Conservation (phyloP, 75 land plant species). For the Isoetes taiwanensis region DNA sequence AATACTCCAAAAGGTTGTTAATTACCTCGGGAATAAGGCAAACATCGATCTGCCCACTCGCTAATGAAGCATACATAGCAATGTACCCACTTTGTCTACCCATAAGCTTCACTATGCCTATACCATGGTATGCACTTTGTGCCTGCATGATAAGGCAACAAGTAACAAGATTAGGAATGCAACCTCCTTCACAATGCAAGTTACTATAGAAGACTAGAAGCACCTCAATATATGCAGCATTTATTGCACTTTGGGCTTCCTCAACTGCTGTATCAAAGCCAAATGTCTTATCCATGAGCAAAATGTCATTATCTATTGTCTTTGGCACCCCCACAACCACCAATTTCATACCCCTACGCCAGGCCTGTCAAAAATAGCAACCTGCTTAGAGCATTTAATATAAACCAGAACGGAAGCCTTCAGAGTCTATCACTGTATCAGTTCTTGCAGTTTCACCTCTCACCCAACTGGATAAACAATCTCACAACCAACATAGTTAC, state of each 20-base stretch:
- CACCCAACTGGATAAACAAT: too few species aligned
- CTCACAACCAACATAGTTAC: too few species aligned
- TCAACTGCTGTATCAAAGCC: conserved; percentile 4
- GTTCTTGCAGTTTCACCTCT: too few species aligned
- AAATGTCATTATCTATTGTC: conserved; percentile 2
- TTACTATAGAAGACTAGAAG: too few species aligned
- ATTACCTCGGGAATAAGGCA: conserved; percentile 99
- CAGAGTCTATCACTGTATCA: too few species aligned
- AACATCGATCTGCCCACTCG: conserved; percentile 89
- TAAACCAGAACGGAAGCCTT: too few species aligned
- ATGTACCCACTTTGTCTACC: conserved; percentile 94
- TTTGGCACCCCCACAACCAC: background rate
- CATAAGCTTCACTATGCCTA: conserved; percentile 95
- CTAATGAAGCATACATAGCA: conserved; percentile 87
- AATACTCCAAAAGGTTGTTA: background rate
- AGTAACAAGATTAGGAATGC: too few species aligned
- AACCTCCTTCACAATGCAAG: too few species aligned
- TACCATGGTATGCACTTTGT: conserved; percentile 83
- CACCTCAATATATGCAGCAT: conserved; percentile 7
- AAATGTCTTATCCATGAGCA: conserved; percentile 4
- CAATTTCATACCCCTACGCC: conserved; percentile 2
- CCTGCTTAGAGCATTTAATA: too few species aligned
- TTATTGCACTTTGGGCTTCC: background rate
- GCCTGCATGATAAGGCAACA: too few species aligned
- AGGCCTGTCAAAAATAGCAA: background rate